These are phyloP conservation scores for Naganishia friedmannii DNA, from an alignment of 768 basidiomycete species.

Conservation along the genomic window DNA sequence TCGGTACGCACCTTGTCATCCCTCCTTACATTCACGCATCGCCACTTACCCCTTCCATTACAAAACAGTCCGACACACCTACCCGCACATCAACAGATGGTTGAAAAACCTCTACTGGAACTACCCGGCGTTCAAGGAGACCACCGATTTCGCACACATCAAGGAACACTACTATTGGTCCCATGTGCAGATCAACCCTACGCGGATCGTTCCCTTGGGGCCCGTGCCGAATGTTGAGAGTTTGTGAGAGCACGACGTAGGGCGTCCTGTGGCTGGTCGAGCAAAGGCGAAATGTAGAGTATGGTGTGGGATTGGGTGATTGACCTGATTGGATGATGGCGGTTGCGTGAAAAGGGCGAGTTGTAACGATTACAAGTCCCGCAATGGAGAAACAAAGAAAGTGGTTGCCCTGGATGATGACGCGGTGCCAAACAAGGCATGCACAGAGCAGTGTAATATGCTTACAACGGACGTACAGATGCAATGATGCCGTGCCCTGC, in stretches of 20 bases:
- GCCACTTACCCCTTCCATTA: neutral
- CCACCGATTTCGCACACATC: constrained; percentile 67
- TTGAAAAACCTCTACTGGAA: constrained; percentile 88
- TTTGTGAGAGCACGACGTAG: constrained; percentile 33
- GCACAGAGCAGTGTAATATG: constrained; percentile 23
- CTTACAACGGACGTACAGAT: constrained; percentile 10
- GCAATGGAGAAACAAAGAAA: too few relatives aligned
- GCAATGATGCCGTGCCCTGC: neutral
- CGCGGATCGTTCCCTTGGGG: constrained; percentile 71
- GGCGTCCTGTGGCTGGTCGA: too few relatives aligned
- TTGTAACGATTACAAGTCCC: too few relatives aligned
- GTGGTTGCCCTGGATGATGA: too few relatives aligned
- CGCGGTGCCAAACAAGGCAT: neutral
- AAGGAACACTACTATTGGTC: constrained; percentile 52
- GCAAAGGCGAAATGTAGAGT: too few relatives aligned
- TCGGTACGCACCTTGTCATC: neutral
- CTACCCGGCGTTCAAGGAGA: constrained; percentile 75
- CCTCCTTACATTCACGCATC: neutral
- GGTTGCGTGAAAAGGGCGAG: too few relatives aligned
- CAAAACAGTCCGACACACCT: constrained; percentile 67
- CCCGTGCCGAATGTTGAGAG: constrained; percentile 69
- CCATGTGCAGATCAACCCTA: constrained; percentile 68
- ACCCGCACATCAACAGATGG: constrained; percentile 79
- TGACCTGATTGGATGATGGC: too few relatives aligned
- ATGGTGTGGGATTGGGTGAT: too few relatives aligned